Conservation (phyloP, 768 basidiomycete species). For the Fomitopsis pulvina region DNA sequence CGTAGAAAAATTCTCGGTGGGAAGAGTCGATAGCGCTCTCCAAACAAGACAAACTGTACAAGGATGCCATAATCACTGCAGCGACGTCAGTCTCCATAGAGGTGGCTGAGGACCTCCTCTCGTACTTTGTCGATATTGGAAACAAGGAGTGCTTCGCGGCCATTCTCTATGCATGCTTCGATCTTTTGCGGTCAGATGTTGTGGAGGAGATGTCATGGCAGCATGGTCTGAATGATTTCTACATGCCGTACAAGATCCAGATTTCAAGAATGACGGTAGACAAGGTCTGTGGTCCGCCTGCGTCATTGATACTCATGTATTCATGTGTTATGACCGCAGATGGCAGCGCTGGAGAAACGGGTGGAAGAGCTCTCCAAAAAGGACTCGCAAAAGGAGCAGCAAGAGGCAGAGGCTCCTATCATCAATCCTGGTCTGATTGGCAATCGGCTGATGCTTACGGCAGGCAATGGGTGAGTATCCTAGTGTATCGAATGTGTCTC, state of each 20-base stretch:
- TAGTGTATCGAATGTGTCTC: background rate
- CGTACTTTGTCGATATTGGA: constrained; percentile 97
- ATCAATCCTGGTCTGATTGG: constrained; percentile 78
- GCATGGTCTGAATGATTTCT: constrained; percentile 93
- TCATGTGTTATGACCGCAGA: constrained; percentile 27
- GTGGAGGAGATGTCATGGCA: constrained; percentile 97
- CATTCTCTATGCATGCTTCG: constrained; percentile 87
- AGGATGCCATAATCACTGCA: constrained; percentile 92
- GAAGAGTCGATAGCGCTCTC: constrained; percentile 94
- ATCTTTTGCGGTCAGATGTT: constrained; percentile 87
- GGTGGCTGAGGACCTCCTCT: constrained; percentile 89
- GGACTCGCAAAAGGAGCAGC: constrained; percentile 83
- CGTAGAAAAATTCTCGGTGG: constrained; percentile 92
- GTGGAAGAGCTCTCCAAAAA: constrained; percentile 84
- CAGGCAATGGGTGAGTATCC: constrained; percentile 51
- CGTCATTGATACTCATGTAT: background rate
- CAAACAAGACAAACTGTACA: constrained; percentile 96
- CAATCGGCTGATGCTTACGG: constrained; percentile 59
- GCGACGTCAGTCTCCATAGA: constrained; percentile 79
- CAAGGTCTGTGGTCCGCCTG: constrained; percentile 40
- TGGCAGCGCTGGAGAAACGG: constrained; percentile 80
- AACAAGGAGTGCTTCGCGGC: constrained; percentile 98
- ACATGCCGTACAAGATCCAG: constrained; percentile 95
- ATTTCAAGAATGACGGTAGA: constrained; percentile 73
- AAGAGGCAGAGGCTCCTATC: constrained; percentile 79